phyloP scores from a whole-genome alignment of 306 rosid species.

The Casuarina equisetifolia region DNA sequence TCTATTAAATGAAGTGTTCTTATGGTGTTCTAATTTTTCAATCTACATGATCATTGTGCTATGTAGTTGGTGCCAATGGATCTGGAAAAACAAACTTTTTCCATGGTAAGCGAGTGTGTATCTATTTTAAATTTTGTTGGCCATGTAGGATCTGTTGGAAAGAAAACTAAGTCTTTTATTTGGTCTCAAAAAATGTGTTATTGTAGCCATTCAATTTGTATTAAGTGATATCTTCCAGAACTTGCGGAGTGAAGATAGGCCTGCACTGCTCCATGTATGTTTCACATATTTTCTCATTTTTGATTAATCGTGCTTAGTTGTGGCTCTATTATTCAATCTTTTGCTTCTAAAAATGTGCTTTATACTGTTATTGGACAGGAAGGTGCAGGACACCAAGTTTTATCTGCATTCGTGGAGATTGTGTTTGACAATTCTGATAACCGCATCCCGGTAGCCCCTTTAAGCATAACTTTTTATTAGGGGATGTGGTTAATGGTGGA shows the following conservation, averaged over 20 bases:
- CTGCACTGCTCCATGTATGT: slow-evolving; percentile 90
- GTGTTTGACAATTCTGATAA: slow-evolving; percentile 93
- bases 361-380: slow-evolving; percentile 51
- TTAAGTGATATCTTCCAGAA: slow-evolving; percentile 87
- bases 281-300: slow-evolving; percentile 17
- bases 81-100: slow-evolving; percentile 97
- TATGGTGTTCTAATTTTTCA: slow-evolving; percentile 10
- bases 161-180: background rate
- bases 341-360: slow-evolving; percentile 13
- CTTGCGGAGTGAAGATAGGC: slow-evolving; percentile 82
- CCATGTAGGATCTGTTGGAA: background rate
- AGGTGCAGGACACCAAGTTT: slow-evolving; percentile 94
- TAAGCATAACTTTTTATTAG: slow-evolving; percentile 17
- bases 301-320: slow-evolving; percentile 1
- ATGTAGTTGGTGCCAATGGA: slow-evolving; percentile 97
- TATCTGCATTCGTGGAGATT: slow-evolving; percentile 95
- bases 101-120: slow-evolving; percentile 59
- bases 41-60: slow-evolving; percentile 20
- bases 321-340: background rate
- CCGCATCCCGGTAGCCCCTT: slow-evolving; percentile 83
- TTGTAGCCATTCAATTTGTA: slow-evolving; percentile 88
- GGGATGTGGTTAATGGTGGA: slow-evolving; percentile 1
- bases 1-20: background rate
- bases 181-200: background rate
- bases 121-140: slow-evolving; percentile 11